Conservation (phyloP, 768 basidiomycete genomes). For the Macrolepiota dolichaula region DNA sequence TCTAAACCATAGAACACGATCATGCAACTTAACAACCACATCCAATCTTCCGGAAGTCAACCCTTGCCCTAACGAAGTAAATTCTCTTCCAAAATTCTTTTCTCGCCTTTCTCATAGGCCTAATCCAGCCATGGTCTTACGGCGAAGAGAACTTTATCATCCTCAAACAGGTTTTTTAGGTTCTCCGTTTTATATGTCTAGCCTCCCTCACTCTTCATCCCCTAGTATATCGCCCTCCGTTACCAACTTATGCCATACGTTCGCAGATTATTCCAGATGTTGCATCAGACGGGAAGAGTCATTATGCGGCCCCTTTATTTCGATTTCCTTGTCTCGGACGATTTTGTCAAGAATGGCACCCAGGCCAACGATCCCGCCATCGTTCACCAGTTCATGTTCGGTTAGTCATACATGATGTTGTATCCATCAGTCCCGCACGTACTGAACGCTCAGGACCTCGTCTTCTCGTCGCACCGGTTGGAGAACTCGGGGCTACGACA, state of each 20-base stretch:
- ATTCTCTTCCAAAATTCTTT: not conserved
- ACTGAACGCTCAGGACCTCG: constrained; percentile 20
- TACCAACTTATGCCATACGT: constrained; percentile 32
- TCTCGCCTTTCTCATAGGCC: not conserved
- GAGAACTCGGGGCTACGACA: constrained; percentile 21
- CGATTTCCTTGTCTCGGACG: constrained; percentile 28
- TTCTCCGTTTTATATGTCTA: not conserved
- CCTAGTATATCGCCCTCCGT: constrained; percentile 33
- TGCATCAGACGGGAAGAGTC: constrained; percentile 26
- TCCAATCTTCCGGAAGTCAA: constrained; percentile 25
- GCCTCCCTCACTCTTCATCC: not conserved
- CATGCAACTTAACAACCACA: constrained; percentile 22
- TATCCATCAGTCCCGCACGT: not conserved
- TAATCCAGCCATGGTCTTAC: constrained; percentile 32
- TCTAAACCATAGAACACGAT: constrained; percentile 19
- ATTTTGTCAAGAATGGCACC: constrained; percentile 23
- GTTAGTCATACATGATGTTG: constrained; percentile 13
- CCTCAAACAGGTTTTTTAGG: constrained; percentile 25
- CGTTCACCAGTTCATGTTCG: constrained; percentile 33
- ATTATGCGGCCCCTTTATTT: constrained; percentile 31
- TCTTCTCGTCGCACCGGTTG: constrained; percentile 31
- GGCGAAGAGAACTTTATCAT: constrained; percentile 32
- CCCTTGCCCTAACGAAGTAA: constrained; percentile 31
- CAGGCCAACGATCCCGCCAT: constrained; percentile 24
- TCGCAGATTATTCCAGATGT: constrained; percentile 26